Conservation (phyloP, 495 filamentous ascomycete genomes). For the Cudoniella acicularis region DNA sequence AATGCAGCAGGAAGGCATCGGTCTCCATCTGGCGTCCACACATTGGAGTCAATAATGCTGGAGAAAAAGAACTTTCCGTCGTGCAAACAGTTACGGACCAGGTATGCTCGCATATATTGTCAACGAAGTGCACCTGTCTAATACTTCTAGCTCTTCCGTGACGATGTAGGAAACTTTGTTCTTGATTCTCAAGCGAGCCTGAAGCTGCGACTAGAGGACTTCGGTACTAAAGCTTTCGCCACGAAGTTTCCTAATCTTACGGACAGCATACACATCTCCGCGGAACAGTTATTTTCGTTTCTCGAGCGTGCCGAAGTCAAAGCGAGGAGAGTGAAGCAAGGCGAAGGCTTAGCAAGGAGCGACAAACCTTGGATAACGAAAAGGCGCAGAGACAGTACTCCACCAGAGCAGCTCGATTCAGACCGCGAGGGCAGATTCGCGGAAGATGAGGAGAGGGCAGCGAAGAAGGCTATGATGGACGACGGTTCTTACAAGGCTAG, state of each 20-base stretch:
- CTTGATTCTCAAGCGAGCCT: slow-evolving; percentile 5
- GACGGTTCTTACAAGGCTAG: slow-evolving; percentile 18
- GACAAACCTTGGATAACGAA: slow-evolving; percentile 15
- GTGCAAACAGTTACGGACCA: slow-evolving; percentile 14
- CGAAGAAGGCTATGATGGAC: slow-evolving; percentile 17
- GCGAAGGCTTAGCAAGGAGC: slow-evolving; percentile 2
- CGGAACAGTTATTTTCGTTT: slow-evolving; percentile 6
- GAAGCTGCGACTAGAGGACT: slow-evolving; percentile 10
- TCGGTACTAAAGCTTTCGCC: slow-evolving; percentile 12
- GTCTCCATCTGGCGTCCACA: slow-evolving; percentile 13
- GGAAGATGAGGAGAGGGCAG: slow-evolving; percentile 16
- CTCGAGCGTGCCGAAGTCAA: slow-evolving; percentile 5
- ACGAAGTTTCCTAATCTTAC: slow-evolving; percentile 4
- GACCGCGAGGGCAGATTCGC: slow-evolving; percentile 16
- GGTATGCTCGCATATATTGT: slow-evolving; percentile 5
- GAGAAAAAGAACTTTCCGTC: slow-evolving; percentile 8
- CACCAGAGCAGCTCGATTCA: slow-evolving; percentile 17
- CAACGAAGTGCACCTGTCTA: background rate
- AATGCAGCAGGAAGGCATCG: slow-evolving; percentile 7
- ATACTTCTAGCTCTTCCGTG: slow-evolving; percentile 8
- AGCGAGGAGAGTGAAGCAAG: slow-evolving; percentile 14
- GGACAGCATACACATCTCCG: slow-evolving; percentile 7
- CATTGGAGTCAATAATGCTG: slow-evolving; percentile 2
- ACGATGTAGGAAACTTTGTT: slow-evolving; percentile 7
- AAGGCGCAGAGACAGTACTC: slow-evolving; percentile 15